Conservation (phyloP, 495 filamentous ascomycete species). For the Schizothecium vesticola region DNA sequence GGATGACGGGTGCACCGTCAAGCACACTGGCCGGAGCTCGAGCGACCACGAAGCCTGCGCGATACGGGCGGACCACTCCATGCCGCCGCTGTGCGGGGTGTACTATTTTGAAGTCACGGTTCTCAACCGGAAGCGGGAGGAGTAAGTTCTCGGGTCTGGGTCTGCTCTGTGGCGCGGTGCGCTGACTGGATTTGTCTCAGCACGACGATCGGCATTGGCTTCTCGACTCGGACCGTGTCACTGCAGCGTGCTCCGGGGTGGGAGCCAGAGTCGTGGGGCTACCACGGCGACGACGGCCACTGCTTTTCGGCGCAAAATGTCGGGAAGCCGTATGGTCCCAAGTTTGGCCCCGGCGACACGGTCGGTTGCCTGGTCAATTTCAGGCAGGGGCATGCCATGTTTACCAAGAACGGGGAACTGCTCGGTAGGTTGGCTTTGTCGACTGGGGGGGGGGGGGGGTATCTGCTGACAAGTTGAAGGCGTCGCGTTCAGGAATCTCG, state of each 20-base stretch:
- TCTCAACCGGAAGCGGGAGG: slow-evolving; percentile 75
- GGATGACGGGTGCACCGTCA: slow-evolving; percentile 71
- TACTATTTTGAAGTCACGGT: slow-evolving; percentile 98
- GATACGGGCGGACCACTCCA: slow-evolving; percentile 78
- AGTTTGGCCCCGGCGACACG: slow-evolving; percentile 66
- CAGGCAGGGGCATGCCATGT: slow-evolving; percentile 78
- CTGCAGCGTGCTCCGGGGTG: slow-evolving; percentile 85
- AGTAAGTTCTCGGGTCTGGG: slow-evolving; percentile 51
- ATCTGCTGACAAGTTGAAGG: slow-evolving; percentile 42
- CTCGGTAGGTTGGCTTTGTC: slow-evolving; percentile 52
- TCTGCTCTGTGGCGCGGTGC: neutral
- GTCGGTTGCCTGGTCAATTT: slow-evolving; percentile 96
- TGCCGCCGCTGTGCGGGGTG: slow-evolving; percentile 88
- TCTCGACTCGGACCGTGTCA: slow-evolving; percentile 66
- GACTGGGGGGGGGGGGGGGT: neutral
- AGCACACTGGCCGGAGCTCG: slow-evolving; percentile 49
- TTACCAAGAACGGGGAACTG: slow-evolving; percentile 85
- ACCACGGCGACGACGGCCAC: slow-evolving; percentile 94
- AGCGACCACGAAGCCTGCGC: slow-evolving; percentile 75
- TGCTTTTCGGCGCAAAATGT: slow-evolving; percentile 69
- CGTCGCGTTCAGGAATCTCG: slow-evolving; percentile 75
- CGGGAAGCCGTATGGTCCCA: slow-evolving; percentile 71
- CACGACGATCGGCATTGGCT: slow-evolving; percentile 84
- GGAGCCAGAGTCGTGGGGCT: slow-evolving; percentile 95
- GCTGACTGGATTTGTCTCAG: slow-evolving; percentile 22